Evolutionary conservation across 2,329 filamentous ascomycete species (phyloP), one percentile per base, ranked within the genome.

Genomic region (Colletotrichum magnum): DNA sequence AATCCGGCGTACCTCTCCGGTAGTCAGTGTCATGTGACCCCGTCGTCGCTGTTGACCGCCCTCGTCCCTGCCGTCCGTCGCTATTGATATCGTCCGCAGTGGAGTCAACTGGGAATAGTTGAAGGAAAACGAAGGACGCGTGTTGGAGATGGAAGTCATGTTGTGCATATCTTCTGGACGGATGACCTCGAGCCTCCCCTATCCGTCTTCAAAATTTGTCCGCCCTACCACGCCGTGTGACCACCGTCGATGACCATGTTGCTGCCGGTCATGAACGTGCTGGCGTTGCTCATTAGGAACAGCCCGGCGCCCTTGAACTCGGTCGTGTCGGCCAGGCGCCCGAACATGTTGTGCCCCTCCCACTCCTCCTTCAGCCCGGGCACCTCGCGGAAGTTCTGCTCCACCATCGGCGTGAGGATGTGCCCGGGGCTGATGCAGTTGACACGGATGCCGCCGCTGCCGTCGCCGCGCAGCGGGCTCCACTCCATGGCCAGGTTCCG

Each of bases 291-390:
- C 24, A 91, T 78, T 69, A 91, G 80, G 73, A 90, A 92, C 9
- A 90, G 80, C 2, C 86, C 87, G 0, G 88, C 86, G 0, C 89
- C 88, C 72, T 88, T 85, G 76, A 90, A 90, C 73, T 91, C 89
- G 53, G 85, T 82, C 0, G 89, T 86, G 28, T 79, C 79, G 28
- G 87, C 88, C 39, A 91, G 79, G 21, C 88, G 83, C 2, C 86
- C 89, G 72, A 94, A 84, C 92, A 94, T 94, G 76, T 93, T 94
- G 80, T 93, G 89, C 64, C 84, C 87, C 61, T 90, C 88, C 92
- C 92, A 94, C 63, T 88, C 86, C 58, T 81, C 77, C 62, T 77
- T 78, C 45, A 85, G 79, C 43, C 91, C 89, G 0, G 92, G 92
- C 21, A 88, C 90, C 73, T 92, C 86, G 70, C 89, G 84, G 73